Base-by-base conservation (phyloP, 495 filamentous ascomycete species). In the Aspergillus sclerotiicarbonarius region DNA sequence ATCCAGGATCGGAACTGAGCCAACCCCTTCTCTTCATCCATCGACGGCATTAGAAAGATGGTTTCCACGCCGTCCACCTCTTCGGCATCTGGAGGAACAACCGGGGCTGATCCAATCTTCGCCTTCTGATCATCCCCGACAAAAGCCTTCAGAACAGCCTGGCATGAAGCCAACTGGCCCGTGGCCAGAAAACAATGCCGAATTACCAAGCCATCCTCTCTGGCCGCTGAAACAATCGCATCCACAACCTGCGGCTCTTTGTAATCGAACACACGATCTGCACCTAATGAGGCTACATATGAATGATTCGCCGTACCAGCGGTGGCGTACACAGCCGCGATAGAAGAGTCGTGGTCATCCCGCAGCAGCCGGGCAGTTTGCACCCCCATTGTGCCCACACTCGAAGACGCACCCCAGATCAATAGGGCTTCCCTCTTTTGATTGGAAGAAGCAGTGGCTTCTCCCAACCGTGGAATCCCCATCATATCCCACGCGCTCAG, bases 201-300 rank as follows among this genome's bases (percentile, higher is more conserved):
- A 51, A 82, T 71, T 15, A 65, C 68, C 10, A 79, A 54, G 0
- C 74, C 77, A 39, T 76, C 75, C 45, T 64, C 61, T 39, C 65
- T 72, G 4, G 73, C 79, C 19, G 76, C 70, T 9, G 66, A 60
- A 16, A 81, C 61, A 48, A 83, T 77, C 4, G 54, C 54, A 31
- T 74, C 64, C 30, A 80, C 76, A 12, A 82, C 78, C 8, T 59
- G 30, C 16, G 69, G 45, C 0, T 76, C 70, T n/a, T 74, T 74
- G 47, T 83, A 80, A 54, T 83, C 76, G 53, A 82, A 82, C 0
- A 79, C 71, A 25, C 68, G 61, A n/a, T 68, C 70, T 15, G 80
- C 82, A 5, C 80, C 82, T 7, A 84, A 57, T 0, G 67, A 69
- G 41, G 57, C 66, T n/a, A 83, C 56, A 41, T 77, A 81, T 2